Evolutionary conservation across 164 flowering plant species (phyloP), one percentile per base, ranked within the genome.

Genomic region (grape (Vitis vinifera)): DNA sequence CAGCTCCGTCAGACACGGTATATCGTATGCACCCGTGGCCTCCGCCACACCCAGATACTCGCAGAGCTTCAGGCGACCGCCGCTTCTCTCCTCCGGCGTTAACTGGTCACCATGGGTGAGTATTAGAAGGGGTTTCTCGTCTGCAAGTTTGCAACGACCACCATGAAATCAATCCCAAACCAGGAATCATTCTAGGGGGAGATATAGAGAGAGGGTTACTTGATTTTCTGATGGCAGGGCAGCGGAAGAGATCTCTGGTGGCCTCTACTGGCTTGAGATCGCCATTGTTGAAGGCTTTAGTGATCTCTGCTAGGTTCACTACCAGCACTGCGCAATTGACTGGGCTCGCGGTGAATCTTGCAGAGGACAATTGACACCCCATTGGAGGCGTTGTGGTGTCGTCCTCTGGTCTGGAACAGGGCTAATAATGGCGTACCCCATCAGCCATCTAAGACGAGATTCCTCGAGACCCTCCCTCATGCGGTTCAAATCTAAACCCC

Each of bases 41-140:
- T 85, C 88, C 1, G 91, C 76, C 48, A 86, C 51, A 1, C 83
- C 89, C 1, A 89, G 62, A 61, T 51, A 78, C 51, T 85, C 85
- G 27, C 91, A 87, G 10, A 88, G 75, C 65, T 80, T 85, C 37
- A 90, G 70, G 62, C 95, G 76, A 27, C 78, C 86, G 0, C 82
- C 82, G 29, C 90, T 72, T 69, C 97, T 83, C 68, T 90, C 92
- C 64, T 89, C 92, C 0, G 83, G 31, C 0, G 83, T 67, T 63
- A 92, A 70, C 78, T 65, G 37, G 77, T 92, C 97, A 0, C 93
- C 97, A 31, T 92, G 97, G 1, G 94, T 90, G 73, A 92, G 63
- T 50, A 92, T 83, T 75, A 92, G 62, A 44, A 90, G 73, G 0
- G 95, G 97, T 59, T 80, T 86, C 81, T 92, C 93, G 75, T 89